Evolutionary conservation across 2,329 filamentous ascomycete species (phyloP), one percentile per base, ranked within the genome.

Genomic region (Sclerotinia nivalis): DNA sequence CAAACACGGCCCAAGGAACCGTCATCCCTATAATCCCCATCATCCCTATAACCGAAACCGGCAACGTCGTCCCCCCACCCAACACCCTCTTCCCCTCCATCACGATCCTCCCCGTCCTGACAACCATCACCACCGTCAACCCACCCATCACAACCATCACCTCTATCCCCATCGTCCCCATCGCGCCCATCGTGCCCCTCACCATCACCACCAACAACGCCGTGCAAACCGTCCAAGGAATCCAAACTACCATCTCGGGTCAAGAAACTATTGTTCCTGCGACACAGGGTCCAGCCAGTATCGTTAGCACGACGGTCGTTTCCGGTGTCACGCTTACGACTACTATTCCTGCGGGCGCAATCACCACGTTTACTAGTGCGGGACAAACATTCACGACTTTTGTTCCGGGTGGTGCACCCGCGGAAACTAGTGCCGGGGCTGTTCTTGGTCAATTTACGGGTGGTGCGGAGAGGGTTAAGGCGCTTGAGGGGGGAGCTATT

Each of bases 111-210:
- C 54, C 54, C n/a, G n/a, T 68, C 10, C 54, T 49, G 7, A 68
- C 66, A 1, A 60, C 66, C n/a, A 59, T 68, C 22, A 68, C 66
- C 6, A 68, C 54, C 13, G 66, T 68, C 10, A 61, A 31, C 31
- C 66, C 66, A 28, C 66, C 66, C 9, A 68, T 68, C 66, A 49
- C 55, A 20, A 60, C 66, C 34, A 60, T 60, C 12, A 68, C 66
- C 43, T 47, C 40, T 0, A 59, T 68, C 9, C 55, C 66, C 8
- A n/a, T 68, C 28, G 4, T 25, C 1, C 50, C 52, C 6, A 60
- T 62, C 12, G 18, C 25, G 0, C 64, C 64, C 2, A n/a, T 66
- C n/a, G 43, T 68, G 1, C 66, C 66, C 1, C 25, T 68, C 13
- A 20, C 25, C 3, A n/a, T 40, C 58, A 62, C 66, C 8, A 20